Base-by-base conservation (phyloP, 768 basidiomycete genomes). In the Collybia sordida region DNA sequence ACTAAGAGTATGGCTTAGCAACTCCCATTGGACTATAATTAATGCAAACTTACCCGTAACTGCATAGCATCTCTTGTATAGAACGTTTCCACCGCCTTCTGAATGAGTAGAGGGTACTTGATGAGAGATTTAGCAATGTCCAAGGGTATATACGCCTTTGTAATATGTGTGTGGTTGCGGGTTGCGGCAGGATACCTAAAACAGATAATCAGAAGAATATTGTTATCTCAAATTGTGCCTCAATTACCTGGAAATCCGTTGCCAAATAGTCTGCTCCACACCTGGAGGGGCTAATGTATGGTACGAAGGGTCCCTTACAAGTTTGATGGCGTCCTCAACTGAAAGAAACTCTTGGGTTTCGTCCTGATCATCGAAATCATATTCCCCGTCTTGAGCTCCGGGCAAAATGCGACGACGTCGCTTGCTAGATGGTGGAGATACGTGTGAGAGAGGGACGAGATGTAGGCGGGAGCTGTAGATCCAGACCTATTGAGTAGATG, bases 21-120 rank as follows among this genome's bases (percentile, higher is more conserved):
- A 15, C 27, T 38, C 11, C 19, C 9, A 18, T 41, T n/a, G 42
- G 21, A 34, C n/a, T 18, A 15, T 41, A 24, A 25, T 23, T 46
- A 37, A 43, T 36, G n/a, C 23, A 44, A 11, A 66, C 85, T 67
- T 67, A 96, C 92, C 34, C 94, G 84, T 47, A 98, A 72, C 65
- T 95, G 93, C 12, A 87, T 74, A 1, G 90, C 89, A 72, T 98
- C 97, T 46, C 97, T 80, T 3, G 94, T 97, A 66, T 99, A 99
- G 66, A 99, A 99, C 3, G 89, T 80, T 67, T 95, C 94, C 3
- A 90, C 80, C 0, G 95, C 90, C 59, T 85, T 88, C 59, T 98
- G 93, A 14, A 95, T 74, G 12, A 99, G 77, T 2, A 77, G 68
- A 0, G 86, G 87, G 53, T 83, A 72, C 8, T 72, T 67, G 6